Base-by-base conservation (phyloP, 768 basidiomycete genomes). In the Lyophyllum semitale region DNA sequence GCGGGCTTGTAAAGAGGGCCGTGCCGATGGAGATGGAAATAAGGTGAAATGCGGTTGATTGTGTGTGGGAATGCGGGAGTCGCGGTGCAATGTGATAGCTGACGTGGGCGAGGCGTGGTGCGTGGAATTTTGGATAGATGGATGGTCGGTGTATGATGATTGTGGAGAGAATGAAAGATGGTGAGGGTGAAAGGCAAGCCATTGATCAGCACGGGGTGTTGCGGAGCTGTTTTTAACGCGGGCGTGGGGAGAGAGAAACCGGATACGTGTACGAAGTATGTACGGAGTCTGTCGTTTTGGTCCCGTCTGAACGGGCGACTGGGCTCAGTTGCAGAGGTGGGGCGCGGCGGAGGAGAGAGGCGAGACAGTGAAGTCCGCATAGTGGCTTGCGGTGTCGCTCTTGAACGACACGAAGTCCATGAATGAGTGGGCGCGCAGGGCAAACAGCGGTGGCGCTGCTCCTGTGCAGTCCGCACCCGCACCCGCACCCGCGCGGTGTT, bases 241-340 rank as follows among this genome's bases (percentile, higher is more conserved):
- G 47, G 42, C 23, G 58, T 45, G 51, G 50, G 32, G 27, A 47
- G 42, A 44, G 33, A 32, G 33, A 37, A 37, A 48, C 41, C 37
- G 40, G 25, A 27, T 41, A 40, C 42, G 30, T 26, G 48, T 42
- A 44, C 30, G 41, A 35, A n/a, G n/a, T n/a, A n/a, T n/a, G 18
- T 47, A 22, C 26, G 32, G 33, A 52, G 33, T 45, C 40, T 50
- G 27, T 54, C 47, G 18, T 57, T 54, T 57, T 57, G 33, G 30
- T 37, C 27, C 25, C 25, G n/a, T 25, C 40, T 35, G 17, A 18
- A 22, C 22, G 6, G 27, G 11, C 41, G 44, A 25, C 12, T 15
- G 32, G 15, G 51, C 61, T 77, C 68, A 85, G 63, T 79, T 80
- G 66, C 80, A 75, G 58, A 85, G 73, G 52, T 74, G 71, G 57